phyloP scores from a whole-genome alignment of 352 stramenopile genomes.

The Aphanomyces invadans region DNA sequence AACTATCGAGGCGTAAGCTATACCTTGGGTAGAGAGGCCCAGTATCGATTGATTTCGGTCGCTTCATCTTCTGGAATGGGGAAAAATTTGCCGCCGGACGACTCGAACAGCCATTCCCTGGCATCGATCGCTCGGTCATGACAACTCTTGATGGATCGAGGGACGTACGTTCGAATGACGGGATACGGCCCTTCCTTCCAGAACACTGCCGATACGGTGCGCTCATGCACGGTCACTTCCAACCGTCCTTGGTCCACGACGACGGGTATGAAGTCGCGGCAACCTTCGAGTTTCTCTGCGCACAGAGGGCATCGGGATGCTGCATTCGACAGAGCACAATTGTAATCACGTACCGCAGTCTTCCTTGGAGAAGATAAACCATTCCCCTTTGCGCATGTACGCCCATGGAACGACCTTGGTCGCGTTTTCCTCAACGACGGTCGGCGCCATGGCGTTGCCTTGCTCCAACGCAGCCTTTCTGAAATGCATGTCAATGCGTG shows the following conservation, averaged over 20 bases:
- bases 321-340: too few species aligned
- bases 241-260: conserved; percentile 75
- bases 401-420: conserved; percentile 17
- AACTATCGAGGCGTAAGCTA: conserved; percentile 18
- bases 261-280: conserved; percentile 28
- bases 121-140: conserved; percentile 41
- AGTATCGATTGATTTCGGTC: conserved; percentile 24
- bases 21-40: conserved; percentile 41
- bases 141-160: too few species aligned
- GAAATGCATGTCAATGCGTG: too few species aligned
- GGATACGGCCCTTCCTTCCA: conserved; percentile 59
- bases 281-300: conserved; percentile 18
- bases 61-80: conserved; percentile 25
- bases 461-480: neutral
- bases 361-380: conserved; percentile 24
- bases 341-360: conserved; percentile 22
- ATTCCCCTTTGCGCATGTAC: conserved; percentile 19
- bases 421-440: neutral
- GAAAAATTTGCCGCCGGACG: conserved; percentile 49
- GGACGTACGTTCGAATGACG: conserved; percentile 70
- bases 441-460: neutral
- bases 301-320: too few species aligned
- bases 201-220: conserved; percentile 76
- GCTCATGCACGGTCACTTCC: conserved; percentile 67
- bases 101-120: conserved; percentile 70